Evolutionary conservation across 2,329 filamentous ascomycete genomes (phyloP), one percentile per base, ranked within the genome.

Genomic region (Fusarium chuoi): DNA sequence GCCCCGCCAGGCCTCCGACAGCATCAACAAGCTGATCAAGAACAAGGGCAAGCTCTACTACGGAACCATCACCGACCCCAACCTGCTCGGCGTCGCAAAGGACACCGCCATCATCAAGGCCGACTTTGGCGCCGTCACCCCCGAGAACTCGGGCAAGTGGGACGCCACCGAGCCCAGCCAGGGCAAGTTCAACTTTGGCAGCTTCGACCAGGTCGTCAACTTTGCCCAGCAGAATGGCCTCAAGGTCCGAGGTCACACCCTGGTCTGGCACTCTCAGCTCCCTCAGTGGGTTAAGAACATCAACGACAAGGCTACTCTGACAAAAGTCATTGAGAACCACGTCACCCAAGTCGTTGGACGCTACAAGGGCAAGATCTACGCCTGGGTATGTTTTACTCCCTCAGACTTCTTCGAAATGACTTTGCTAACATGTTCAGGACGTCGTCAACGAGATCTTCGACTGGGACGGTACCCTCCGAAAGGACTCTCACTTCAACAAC

Each of bases 131-230:
- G 87, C 89, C 79, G 84, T 93, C 30, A 92, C 91, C 0, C 88
- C 89, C 8, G 91, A 93, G 84, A 93, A 93, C 85, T 89, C 85
- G 78, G 91, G 92, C 87, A 93, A 93, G 82, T 93, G 90, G 90
- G 89, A 92, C 71, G 83, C 87, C 28, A 70, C 46, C 4, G 45
- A 70, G 59, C 67, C 35, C 62, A 28, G 61, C 44, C 20, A 82
- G 85, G 87, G 86, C 68, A 78, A 75, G 6, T 93, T 90, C 86
- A 89, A 84, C 74, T 91, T 90, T 72, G 81, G 79, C 88, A 81
- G 80, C 20, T 85, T 88, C 24, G 91, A 92, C 80, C 86, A 86
- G 78, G 84, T 91, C 24, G 89, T 92, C 70, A 82, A 89, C 81
- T 92, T 85, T 81, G 90, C 90, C 7, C 78, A 78, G 4, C 76